Conservation (phyloP, 2,329 filamentous ascomycete genomes). For the Nigrospora sphaerica region DNA sequence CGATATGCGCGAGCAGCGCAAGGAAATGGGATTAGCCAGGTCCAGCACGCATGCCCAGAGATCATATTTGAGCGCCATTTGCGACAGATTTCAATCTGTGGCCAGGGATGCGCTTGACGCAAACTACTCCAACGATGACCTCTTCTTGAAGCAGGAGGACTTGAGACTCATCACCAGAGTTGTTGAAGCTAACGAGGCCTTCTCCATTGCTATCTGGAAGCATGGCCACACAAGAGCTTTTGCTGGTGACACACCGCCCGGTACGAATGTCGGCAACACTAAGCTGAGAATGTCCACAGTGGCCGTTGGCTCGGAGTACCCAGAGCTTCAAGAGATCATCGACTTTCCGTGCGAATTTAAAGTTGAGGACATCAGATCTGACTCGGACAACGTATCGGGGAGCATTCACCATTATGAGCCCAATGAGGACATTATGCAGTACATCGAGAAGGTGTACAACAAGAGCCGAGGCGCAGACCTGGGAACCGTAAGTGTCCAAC, state of each 20-base stretch:
- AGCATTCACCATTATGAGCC: too few species aligned
- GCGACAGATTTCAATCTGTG: slow-evolving; percentile 17
- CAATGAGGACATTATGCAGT: slow-evolving; percentile 36
- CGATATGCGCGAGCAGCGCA: slow-evolving; percentile 1
- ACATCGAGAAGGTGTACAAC: slow-evolving; percentile 34
- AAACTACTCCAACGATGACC: slow-evolving; percentile 11
- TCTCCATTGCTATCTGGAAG: slow-evolving; percentile 10
- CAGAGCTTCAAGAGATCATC: slow-evolving; percentile 15
- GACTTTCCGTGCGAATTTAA: slow-evolving; percentile 12
- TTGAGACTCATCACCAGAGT: slow-evolving; percentile 21
- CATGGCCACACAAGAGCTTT: slow-evolving; percentile 21
- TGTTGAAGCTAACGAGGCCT: slow-evolving; percentile 15
- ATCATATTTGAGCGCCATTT: slow-evolving; percentile 18
- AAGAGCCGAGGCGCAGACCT: slow-evolving; percentile 34
- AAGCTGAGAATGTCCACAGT: too few species aligned
- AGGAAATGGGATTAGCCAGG: slow-evolving; percentile 16
- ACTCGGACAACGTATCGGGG: too few species aligned
- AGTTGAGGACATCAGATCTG: too few species aligned
- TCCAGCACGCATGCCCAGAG: slow-evolving; percentile 14
- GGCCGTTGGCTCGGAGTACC: background rate
- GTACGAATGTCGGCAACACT: too few species aligned
- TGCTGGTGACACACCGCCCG: background rate
- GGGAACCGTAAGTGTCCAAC: slow-evolving; percentile 23
- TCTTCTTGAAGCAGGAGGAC: slow-evolving; percentile 12
- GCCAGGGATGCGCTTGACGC: slow-evolving; percentile 15